Base-by-base conservation (phyloP, 306 rosid genomes). In the Glycine soja region DNA sequence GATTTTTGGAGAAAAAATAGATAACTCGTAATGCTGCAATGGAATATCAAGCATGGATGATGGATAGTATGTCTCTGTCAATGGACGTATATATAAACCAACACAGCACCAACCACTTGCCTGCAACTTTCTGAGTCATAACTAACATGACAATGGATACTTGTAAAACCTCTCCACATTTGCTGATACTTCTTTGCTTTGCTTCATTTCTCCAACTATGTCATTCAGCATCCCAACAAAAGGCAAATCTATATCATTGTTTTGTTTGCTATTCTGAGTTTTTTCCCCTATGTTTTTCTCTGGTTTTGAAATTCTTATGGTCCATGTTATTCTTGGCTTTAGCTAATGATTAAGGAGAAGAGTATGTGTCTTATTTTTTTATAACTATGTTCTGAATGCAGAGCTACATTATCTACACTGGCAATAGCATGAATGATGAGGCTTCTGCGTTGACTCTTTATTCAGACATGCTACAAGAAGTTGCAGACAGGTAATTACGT, bases 341-440 rank as follows among this genome's bases (percentile, higher is more conserved):
- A 24, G 30, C 30, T 24, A 24, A 24, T 24, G 30, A 24, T 24
- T 56, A 19, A 36, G 12, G 70, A 38, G 3, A 36, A 6, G 10
- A 14, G 12, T 7, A 13, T 64, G 8, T 32, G 16, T n/a, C 6
- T 74, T 56, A 6, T 67, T 32, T 14, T 24, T 59, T 64, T 13
- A 36, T 36, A 13, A 72, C 14, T 4, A 13, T 63, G 34, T 19
- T 73, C 42, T 43, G 19, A 13, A 30, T 72, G 79, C 87, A 88
- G 89, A 77, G 74, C 2, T 88, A 88, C 46, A 83, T 88, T 62
- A 75, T 88, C 40, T 88, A 85, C 10, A 77, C 82, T 80, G 87
- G 91, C 9, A 46, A 68, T 32, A 63, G 51, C 66, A 38, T 50
- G n/a, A 69, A 19, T 12, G 84, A 72, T 68, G 77, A 65, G 18